Evolutionary conservation across 2,329 filamentous ascomycete species (phyloP).

Genomic region (Pestalotiopsis sp.): DNA sequence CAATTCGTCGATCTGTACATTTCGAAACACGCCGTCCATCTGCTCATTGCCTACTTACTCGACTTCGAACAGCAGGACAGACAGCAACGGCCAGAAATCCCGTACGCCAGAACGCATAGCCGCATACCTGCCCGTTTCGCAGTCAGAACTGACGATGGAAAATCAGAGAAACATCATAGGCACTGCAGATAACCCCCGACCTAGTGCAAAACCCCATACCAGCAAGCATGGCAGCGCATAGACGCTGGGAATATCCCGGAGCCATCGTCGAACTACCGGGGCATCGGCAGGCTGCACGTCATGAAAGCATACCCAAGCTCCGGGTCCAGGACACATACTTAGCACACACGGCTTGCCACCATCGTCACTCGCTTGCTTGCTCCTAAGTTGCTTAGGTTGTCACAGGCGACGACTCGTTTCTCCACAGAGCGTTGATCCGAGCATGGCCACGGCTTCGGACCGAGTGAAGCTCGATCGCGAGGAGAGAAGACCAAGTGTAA

Average conservation of each 20-base stretch:
- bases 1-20: not conserved
- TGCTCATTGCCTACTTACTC: not conserved
- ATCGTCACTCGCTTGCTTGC: not conserved
- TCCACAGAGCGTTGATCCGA: not conserved
- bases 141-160: not conserved
- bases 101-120: no score
- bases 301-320: not conserved
- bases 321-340: not conserved
- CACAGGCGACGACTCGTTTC: not conserved
- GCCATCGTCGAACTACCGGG: not conserved
- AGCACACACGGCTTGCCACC: not conserved
- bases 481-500: not conserved
- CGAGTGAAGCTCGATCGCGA: not conserved
- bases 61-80: no score
- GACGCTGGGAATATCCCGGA: not conserved
- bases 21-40: not conserved
- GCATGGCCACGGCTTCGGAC: not conserved
- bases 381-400: not conserved
- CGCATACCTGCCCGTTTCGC: not conserved
- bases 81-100: no score
- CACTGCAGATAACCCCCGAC: not conserved
- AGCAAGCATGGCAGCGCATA: not conserved
- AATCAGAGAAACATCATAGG: not conserved
- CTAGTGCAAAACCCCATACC: not conserved
- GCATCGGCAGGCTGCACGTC: not conserved